These are phyloP conservation scores for Histomonas meleagridis DNA, from an alignment of 208 protist species.

Conservation along the genomic window DNA sequence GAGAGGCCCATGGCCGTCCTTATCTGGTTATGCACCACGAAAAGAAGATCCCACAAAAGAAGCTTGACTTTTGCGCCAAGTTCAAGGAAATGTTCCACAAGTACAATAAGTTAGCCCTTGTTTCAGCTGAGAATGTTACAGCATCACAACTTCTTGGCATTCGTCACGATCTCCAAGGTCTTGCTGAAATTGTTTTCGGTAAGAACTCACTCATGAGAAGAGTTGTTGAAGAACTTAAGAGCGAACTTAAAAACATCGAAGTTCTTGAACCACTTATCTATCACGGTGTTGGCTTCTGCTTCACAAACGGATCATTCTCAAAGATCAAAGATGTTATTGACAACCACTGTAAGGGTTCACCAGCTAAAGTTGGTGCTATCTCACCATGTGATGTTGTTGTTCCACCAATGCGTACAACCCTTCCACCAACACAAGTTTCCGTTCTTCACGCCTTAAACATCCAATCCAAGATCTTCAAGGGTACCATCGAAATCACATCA, in stretches of 20 bases:
- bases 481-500: slow-evolving; percentile 90
- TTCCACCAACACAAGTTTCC: slow-evolving; percentile 87
- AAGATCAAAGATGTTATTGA: background rate
- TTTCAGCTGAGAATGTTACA: background rate
- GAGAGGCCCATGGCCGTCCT: no score
- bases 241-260: background rate
- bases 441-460: slow-evolving; percentile 99
- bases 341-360: slow-evolving; percentile 45
- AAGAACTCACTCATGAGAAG: background rate
- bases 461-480: slow-evolving; percentile 91
- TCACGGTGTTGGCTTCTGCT: background rate
- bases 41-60: background rate
- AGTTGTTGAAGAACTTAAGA: background rate
- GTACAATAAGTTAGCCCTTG: background rate
- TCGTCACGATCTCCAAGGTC: background rate
- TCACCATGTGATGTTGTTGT: slow-evolving; percentile 84
- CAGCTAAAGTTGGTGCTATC: slow-evolving; percentile 86
- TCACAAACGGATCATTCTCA: background rate
- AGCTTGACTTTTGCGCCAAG: background rate
- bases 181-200: background rate
- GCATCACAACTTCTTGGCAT: background rate
- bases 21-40: slow-evolving; percentile 26
- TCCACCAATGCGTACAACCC: slow-evolving; percentile 78
- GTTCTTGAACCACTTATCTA: background rate
- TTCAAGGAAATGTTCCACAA: background rate